Evolutionary conservation across 257 asterid species (phyloP), one percentile per base, ranked within the genome.

Genomic region (Gardenia jasminoides): DNA sequence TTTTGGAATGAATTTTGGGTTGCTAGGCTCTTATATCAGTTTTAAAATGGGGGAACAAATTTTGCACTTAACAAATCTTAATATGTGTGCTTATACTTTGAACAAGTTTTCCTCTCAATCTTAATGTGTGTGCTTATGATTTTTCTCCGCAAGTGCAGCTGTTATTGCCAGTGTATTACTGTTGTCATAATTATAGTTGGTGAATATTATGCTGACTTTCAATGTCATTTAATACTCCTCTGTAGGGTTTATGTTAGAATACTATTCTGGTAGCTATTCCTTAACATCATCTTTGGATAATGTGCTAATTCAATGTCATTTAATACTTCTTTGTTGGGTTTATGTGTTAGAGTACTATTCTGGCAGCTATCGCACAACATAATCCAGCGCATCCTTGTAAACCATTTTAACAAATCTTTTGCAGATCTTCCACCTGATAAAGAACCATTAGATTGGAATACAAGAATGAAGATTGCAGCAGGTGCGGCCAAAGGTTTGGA

Each of bases 401-500:
- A 76, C 26, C 12, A 17, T 69, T 19, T 74, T 77, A 48, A 31
- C 47, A n/a, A 59, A 28, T 26, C 17, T 79, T 71, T n/a, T 46
- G 70, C 88, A 93, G 99, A 96, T 88, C 95, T 93, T 81, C 97
- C 97, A 64, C 95, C 88, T 1, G 97, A 91, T 64, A 88, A 88
- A 78, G 95, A 93, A 86, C 89, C 97, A n/a, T 90, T 96, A 24
- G 98, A 96, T 83, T 96, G 99, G 99, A 93, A 85, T 93, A 96
- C 97, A 41, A 87, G 99, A 88, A 96, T 96, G 98, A 93, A 89
- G 88, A 96, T 96, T 80, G 98, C 99, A 36, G 97, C 98, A 20
- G 99, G 99, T 64, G 99, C 99, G n/a, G 98, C 99, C 41, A 92
- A 84, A 87, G 99, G 99, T 52, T 84, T 96, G 92, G 99, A 96